These are phyloP conservation scores for Astrephomene gubernaculifera DNA, from an alignment of 139 green algal genomes.

Conservation along the genomic window DNA sequence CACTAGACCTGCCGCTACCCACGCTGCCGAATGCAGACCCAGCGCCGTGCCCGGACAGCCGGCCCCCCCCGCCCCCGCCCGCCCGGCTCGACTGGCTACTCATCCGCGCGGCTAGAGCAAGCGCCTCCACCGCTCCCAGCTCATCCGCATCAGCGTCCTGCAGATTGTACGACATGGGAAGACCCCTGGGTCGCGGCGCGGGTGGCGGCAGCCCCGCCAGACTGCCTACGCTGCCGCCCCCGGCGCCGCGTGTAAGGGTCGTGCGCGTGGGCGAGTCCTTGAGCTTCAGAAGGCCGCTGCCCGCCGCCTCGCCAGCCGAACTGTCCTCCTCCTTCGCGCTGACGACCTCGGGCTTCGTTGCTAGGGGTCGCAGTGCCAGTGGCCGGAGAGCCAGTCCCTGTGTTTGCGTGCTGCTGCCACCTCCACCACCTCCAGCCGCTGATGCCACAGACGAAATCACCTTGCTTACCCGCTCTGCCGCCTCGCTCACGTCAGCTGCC, in stretches of 20 bases:
- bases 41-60: too few species aligned
- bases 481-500: neutral
- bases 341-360: neutral
- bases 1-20: too few species aligned
- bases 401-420: slow-evolving; percentile 2
- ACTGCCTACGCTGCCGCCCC: neutral
- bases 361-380: neutral
- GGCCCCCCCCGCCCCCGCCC: too few species aligned
- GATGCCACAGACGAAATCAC: too few species aligned
- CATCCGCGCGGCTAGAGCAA: slow-evolving; percentile 10
- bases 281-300: neutral
- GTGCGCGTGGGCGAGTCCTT: slow-evolving; percentile 1
- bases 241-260: neutral
- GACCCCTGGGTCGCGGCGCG: neutral
- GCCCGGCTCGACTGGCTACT: too few species aligned
- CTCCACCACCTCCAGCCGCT: too few species aligned
- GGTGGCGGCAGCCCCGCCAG: neutral
- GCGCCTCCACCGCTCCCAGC: slow-evolving; percentile 32
- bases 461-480: too few species aligned
- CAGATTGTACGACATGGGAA: neutral
- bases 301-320: neutral
- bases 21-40: too few species aligned
- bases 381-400: neutral
- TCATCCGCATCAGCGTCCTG: slow-evolving; percentile 21
- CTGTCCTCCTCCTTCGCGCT: neutral